Base-by-base conservation (phyloP, 768 basidiomycete genomes). In the Hortiboletus campestris region DNA sequence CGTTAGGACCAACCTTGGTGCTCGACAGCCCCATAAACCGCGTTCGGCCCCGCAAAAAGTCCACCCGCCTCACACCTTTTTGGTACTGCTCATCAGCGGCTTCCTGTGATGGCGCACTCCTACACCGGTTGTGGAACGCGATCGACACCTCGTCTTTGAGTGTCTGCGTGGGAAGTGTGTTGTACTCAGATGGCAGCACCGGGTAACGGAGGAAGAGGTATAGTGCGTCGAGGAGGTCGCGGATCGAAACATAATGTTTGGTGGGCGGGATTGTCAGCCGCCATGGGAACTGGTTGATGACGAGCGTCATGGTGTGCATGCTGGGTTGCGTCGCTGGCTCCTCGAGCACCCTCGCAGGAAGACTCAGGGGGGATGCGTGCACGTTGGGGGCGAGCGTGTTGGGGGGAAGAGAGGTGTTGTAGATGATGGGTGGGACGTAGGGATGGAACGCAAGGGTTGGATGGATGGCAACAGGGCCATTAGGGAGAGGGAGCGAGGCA, bases 41-140 rank as follows among this genome's bases (percentile, higher is more conserved):
- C 3, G 67, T 74, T 17, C 66, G 69, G 22, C 68, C 74, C 46
- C 72, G 65, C 46, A 86, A 66, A 60, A 82, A 84, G 65, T 86
- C 84, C 0, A 85, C 75, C 47, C 81, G 68, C 65, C 79, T 82
- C 19, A 84, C 60, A 0, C 81, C 82, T 62, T 79, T 79, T 12
- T 59, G 60, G 57, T 73, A 70, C 66, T 84, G 82, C 28, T 65
- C 61, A 32, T 71, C 73, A 25, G 69, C 70, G 2, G 53, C 65
- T 32, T 63, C 63, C 2, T 65, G 53, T 13, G 76, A 71, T 1
- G 58, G 41, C 14, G 76, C 67, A 13, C 70, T 66, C 35, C 67
- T 63, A 55, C 72, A 80, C 19, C 84, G 75, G 6, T 50, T 56
- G 41, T 68, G 68, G 63, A 76, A 85, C 6, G 82, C 80, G 7